Base-by-base conservation (phyloP, 306 rosid species). In the Medicago lupulina region DNA sequence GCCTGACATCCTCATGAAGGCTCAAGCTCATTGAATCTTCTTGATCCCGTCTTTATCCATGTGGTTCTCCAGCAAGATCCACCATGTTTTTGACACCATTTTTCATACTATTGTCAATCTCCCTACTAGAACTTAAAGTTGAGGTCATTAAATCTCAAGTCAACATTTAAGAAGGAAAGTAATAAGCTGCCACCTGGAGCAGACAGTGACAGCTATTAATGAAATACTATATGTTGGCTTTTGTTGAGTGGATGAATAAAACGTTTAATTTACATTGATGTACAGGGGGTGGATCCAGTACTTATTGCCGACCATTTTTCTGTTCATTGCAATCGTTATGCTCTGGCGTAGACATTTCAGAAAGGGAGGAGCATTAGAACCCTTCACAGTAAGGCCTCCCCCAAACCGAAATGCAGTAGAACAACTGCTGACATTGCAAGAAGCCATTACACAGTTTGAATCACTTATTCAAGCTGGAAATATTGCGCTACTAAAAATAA, bases 251-350 rank as follows among this genome's bases (percentile, higher is more conserved):
- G 57, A 16, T 73, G 80, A 78, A 73, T 73, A 67, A 73, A 39
- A 14, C 44, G 49, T 39, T 67, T 74, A 19, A 28, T 82, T 73
- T 73, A 78, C 63, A 18, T 74, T 78, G 76, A 69, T 74, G 50
- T 84, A 79, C 96, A 94, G 98, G 88, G 96, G 90, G 41, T 94
- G 98, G 98, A 83, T 85, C 84, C 89, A 88, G 79, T 92, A 83
- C 80, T 18, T 87, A 15, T 54, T 92, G 85, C 96, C 98, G 53
- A 81, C 84, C 77, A 71, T 85, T 58, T 86, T 87, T 62, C 80
- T 90, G 77, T 80, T 71, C 16, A 21, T 77, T 13, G 96, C 95
- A 46, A 77, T 81, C 72, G 57, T 86, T 72, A 94, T 94, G 96
- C 88, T 89, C 53, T 88, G 89, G 95, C 84, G 83, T 76, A 80